Conservation (phyloP, 2,329 filamentous ascomycete species). For the Furcasterigmium sp. region DNA sequence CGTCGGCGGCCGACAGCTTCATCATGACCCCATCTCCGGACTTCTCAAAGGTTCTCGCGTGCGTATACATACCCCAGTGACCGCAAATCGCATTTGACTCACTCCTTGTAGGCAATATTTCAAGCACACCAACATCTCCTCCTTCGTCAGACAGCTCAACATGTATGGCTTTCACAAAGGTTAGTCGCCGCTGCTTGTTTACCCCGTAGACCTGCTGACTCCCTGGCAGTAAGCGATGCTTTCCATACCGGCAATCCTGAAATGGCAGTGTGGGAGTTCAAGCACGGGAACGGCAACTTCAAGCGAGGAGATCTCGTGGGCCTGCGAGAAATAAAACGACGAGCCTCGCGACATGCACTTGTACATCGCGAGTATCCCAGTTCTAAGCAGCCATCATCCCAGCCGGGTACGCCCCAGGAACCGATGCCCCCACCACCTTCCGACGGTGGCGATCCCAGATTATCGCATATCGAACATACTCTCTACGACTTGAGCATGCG, state of each 20-base stretch:
- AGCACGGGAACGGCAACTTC: constrained; percentile 95
- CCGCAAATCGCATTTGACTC: background rate
- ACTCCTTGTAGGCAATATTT: constrained; percentile 75
- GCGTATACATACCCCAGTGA: constrained; percentile 33
- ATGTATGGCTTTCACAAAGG: constrained; percentile 99
- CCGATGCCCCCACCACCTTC: constrained; percentile 59
- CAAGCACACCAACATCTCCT: constrained; percentile 98
- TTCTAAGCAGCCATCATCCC: constrained; percentile 69
- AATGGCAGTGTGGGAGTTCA: constrained; percentile 96
- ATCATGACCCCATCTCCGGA: constrained; percentile 97
- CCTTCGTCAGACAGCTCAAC: constrained; percentile 94
- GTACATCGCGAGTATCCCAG: constrained; percentile 87
- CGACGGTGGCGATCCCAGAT: constrained; percentile 71
- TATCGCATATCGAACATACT: constrained; percentile 73
- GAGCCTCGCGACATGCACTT: constrained; percentile 86
- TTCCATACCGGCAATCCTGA: constrained; percentile 94
- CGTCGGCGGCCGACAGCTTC: constrained; percentile 88
- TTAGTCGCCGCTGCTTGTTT: constrained; percentile 27
- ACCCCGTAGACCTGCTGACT: constrained; percentile 12
- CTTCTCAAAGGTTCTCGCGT: constrained; percentile 98
- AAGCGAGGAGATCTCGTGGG: constrained; percentile 90
- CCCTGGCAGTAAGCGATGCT: constrained; percentile 78
- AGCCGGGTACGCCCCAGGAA: constrained; percentile 81
- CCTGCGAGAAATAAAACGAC: constrained; percentile 88
- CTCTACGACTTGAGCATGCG: constrained; percentile 75